These are phyloP conservation scores for Candida namnaoensis DNA, from an alignment of 805 yeast species.

Conservation along the genomic window DNA sequence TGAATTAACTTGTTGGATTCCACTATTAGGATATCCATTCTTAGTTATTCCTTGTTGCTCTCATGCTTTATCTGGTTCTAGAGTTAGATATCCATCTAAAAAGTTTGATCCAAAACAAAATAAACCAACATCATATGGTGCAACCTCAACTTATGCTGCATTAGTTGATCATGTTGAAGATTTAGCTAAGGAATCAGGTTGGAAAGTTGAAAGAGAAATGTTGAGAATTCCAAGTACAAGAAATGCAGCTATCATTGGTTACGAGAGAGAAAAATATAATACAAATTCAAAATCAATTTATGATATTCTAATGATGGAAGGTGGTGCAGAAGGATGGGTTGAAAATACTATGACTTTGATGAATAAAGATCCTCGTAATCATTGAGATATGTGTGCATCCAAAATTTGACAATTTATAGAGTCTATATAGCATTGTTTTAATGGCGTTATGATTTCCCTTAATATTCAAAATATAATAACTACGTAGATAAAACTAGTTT, in stretches of 20 bases:
- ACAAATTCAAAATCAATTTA: conserved; percentile 28
- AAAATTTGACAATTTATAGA: not conserved
- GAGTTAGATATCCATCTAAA: conserved; percentile 51
- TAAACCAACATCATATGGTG: conserved; percentile 16
- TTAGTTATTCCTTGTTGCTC: conserved; percentile 95
- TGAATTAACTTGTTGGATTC: conserved; percentile 93
- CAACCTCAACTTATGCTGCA: conserved; percentile 70
- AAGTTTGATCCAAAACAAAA: conserved; percentile 12
- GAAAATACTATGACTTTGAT: conserved; percentile 67
- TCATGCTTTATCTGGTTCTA: conserved; percentile 73
- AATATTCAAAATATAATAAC: too few relatives aligned
- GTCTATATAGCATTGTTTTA: too few relatives aligned
- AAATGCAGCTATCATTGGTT: conserved; percentile 83
- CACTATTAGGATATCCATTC: conserved; percentile 78
- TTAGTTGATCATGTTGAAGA: conserved; percentile 79
- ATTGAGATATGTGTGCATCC: conserved; percentile 24
- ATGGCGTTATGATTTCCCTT: not conserved
- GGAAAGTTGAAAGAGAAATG: conserved; percentile 82
- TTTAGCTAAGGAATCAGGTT: conserved; percentile 60
- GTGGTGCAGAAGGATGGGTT: conserved; percentile 90
- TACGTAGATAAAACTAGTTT: too few relatives aligned
- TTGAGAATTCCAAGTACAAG: conserved; percentile 90
- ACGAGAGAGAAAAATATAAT: conserved; percentile 26
- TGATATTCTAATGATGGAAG: conserved; percentile 64
- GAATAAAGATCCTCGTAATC: conserved; percentile 65